Conservation (phyloP, 352 stramenopile species). For the Phytophthora fragariae region DNA sequence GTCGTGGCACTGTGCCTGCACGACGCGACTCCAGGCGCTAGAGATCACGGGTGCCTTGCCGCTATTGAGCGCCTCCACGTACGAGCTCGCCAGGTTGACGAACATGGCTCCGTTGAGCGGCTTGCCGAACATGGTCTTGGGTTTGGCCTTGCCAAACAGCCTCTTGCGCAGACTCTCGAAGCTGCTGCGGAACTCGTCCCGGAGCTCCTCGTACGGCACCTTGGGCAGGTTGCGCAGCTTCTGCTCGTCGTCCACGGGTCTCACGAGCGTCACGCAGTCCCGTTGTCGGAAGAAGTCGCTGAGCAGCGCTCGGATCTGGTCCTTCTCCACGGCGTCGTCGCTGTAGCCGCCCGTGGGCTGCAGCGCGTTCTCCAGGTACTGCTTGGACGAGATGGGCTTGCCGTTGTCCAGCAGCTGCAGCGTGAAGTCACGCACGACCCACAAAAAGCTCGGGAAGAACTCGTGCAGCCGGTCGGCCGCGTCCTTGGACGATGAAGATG, state of each 20-base stretch:
- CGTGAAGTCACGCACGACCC: constrained; percentile 92
- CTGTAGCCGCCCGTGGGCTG: constrained; percentile 82
- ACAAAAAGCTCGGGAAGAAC: constrained; percentile 91
- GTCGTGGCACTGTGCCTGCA: constrained; percentile 87
- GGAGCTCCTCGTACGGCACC: constrained; percentile 77
- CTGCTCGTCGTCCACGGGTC: constrained; percentile 87
- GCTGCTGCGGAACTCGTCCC: constrained; percentile 81
- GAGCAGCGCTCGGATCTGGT: constrained; percentile 85
- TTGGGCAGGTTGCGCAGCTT: constrained; percentile 77
- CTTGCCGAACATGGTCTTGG: constrained; percentile 90
- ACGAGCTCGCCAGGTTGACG: constrained; percentile 80
- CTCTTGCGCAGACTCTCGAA: constrained; percentile 76
- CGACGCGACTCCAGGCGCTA: constrained; percentile 89
- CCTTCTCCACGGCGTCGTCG: constrained; percentile 75
- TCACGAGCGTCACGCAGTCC: constrained; percentile 92
- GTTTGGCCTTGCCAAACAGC: constrained; percentile 81
- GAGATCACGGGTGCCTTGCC: constrained; percentile 89
- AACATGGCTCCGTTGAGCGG: constrained; percentile 89
- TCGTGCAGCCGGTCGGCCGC: constrained; percentile 58
- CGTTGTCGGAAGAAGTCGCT: constrained; percentile 86
- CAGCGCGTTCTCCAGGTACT: constrained; percentile 91
- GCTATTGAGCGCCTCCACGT: constrained; percentile 90
- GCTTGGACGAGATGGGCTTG: constrained; percentile 87
- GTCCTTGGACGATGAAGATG: constrained; percentile 27
- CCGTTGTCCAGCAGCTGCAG: constrained; percentile 88